A percentile compares a stretch with the other conserved stretches of the same genome.
phyloP scores from a whole-genome alignment of 768 basidiomycete species.

The Podaxis carcinomalis region DNA sequence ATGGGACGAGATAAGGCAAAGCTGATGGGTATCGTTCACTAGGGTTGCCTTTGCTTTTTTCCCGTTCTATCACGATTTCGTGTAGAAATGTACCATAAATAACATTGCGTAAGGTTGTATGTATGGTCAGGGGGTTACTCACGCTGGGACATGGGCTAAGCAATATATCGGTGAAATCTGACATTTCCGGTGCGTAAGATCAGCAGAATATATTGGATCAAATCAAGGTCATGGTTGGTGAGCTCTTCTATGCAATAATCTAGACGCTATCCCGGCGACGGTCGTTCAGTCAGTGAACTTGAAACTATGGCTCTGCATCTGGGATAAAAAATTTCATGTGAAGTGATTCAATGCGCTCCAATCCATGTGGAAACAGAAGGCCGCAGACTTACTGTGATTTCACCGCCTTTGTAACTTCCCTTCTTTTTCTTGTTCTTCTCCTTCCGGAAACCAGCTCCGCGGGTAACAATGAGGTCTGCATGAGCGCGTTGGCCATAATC shows the following conservation, averaged over 20 bases:
- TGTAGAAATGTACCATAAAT: not conserved
- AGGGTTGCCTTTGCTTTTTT: too few relatives aligned
- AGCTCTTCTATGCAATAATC: not conserved
- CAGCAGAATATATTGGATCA: not conserved
- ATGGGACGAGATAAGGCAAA: not conserved
- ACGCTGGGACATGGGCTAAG: not conserved
- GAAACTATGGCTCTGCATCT: constrained; percentile 86
- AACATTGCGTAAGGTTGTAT: not conserved
- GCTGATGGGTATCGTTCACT: not conserved
- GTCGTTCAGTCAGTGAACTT: constrained; percentile 51
- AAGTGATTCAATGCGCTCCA: not conserved
- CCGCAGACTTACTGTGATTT: constrained; percentile 72
- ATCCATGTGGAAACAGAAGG: not conserved
- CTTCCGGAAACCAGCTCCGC: constrained; percentile 94
- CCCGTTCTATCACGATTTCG: not conserved
- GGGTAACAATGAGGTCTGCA: constrained; percentile 86
- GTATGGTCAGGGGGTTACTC: not conserved
- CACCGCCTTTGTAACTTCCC: constrained; percentile 90
- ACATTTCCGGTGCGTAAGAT: not conserved
- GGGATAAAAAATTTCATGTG: not conserved
- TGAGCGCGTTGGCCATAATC: constrained; percentile 90
- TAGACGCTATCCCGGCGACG: not conserved
- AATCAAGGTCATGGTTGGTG: not conserved
- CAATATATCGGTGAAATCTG: not conserved
- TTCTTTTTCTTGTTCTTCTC: constrained; percentile 99